Base-by-base conservation (phyloP, 352 stramenopile genomes). In the Paralagenidium karlingii region DNA sequence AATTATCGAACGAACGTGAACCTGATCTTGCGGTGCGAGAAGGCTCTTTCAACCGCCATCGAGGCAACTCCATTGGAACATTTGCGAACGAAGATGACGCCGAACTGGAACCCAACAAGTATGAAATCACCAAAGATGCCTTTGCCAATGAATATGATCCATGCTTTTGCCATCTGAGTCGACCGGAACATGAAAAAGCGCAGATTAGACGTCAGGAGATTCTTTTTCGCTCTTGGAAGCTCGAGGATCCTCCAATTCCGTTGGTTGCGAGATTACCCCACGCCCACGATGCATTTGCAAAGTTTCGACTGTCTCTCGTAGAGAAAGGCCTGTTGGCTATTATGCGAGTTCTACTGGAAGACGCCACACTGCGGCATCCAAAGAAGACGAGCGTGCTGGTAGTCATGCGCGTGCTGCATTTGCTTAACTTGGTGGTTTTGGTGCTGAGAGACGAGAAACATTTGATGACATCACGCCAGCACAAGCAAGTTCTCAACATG, bases 141-240 rank as follows among this genome's bases (percentile, higher is more conserved):
- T 85, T 63, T 29, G 85, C 60, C 21, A 58, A 61, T 16, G 78
- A 92, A 49, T 90, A 90, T 27, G 78, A 92, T 34, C 78, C 78
- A 13, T 57, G 64, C 0, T 89, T 81, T 38, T 87, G 79, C 34
- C 78, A 92, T 40, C 53, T 89, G 18, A 83, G 67, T 25, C 63
- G 73, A 1, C 79, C 74, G 0, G 56, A 65, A 4, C 78, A 92
- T 33, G 73, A 88, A 45, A 83, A 86, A 32, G 73, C 78, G 1
- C 78, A 91, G 41, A 77, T 80, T 55, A 59, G 62, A 19, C 58
- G 78, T 24, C 71, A 89, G 15, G 78, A 89, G 49, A 73, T 70
- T 13, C 47, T 91, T 18, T 87, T 88, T 45, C 86, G 82, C 47
- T 59, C 42, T 9, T 91, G 74, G 74, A 85, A 79, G 22, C 53